Conservation (phyloP, 176 grass and related monocot genomes). For the Eleusine indica region DNA sequence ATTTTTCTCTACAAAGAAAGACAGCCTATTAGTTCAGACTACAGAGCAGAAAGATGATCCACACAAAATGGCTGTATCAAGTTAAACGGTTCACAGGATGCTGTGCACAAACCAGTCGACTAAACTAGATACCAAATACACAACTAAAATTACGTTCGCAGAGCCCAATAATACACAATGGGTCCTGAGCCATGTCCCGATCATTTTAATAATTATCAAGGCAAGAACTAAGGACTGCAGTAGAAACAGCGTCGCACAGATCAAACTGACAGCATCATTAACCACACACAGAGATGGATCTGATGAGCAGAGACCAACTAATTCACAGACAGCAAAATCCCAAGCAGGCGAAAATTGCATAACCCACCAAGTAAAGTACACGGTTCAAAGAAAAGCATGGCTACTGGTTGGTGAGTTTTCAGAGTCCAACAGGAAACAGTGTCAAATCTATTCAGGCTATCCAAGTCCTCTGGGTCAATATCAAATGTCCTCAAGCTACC, state of each 20-base stretch:
- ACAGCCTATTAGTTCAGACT: neutral
- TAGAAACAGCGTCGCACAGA: neutral
- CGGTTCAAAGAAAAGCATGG: no score
- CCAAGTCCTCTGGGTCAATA: constrained; percentile 13
- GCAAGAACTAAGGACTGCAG: neutral
- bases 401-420: neutral
- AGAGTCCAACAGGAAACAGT: constrained; percentile 28
- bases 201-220: neutral
- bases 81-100: neutral
- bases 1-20: no score
- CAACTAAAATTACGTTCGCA: neutral
- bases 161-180: neutral
- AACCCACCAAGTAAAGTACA: neutral
- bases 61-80: neutral
- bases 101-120: neutral
- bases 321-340: constrained; percentile 3
- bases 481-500: constrained; percentile 26
- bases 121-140: neutral
- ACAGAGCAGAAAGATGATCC: neutral
- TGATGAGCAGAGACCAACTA: neutral
- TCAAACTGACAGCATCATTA: neutral
- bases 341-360: neutral
- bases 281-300: neutral
- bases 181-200: neutral
- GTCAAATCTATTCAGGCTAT: constrained; percentile 31